Percentiles rank a stretch among this genome's conserved stretches.
phyloP scores from a whole-genome alignment of 257 asterid species.

The Jaltomata sinuosa region DNA sequence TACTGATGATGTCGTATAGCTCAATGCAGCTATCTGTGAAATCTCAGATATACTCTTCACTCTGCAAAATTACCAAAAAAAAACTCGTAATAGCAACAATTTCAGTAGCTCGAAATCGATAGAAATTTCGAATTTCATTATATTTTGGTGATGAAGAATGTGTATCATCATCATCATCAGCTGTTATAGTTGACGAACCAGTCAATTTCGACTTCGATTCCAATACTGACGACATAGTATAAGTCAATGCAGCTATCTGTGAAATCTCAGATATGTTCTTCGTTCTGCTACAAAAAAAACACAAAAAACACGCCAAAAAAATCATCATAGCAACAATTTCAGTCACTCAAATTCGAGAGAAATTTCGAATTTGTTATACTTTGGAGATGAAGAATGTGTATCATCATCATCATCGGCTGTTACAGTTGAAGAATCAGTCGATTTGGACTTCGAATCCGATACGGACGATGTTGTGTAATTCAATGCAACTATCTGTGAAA shows the following conservation, averaged over 20 bases:
- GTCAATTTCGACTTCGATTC: not conserved
- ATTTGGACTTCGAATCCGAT: not conserved
- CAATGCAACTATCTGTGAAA: not conserved
- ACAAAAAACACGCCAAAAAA: not conserved
- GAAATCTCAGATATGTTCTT: constrained; percentile 6
- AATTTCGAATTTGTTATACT: no score
- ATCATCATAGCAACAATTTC: not conserved
- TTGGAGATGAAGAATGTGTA: constrained; percentile 17
- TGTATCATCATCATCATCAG: not conserved
- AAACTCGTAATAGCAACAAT: not conserved
- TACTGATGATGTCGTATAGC: not conserved
- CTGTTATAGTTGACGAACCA: not conserved
- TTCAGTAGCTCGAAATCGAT: not conserved
- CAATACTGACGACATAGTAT: not conserved
- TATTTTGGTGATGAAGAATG: constrained; percentile 10
- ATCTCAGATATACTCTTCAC: constrained; percentile 5
- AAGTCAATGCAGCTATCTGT: not conserved
- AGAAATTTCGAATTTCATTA: not conserved
- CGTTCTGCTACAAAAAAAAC: constrained; percentile 2
- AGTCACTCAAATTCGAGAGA: no score
- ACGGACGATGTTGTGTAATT: not conserved
- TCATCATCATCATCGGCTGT: not conserved
- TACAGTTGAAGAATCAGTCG: not conserved
- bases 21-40: not conserved
- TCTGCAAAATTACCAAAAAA: constrained; percentile 4